Evolutionary conservation across 306 rosid species (phyloP).

Genomic region (Bauhinia variegata): DNA sequence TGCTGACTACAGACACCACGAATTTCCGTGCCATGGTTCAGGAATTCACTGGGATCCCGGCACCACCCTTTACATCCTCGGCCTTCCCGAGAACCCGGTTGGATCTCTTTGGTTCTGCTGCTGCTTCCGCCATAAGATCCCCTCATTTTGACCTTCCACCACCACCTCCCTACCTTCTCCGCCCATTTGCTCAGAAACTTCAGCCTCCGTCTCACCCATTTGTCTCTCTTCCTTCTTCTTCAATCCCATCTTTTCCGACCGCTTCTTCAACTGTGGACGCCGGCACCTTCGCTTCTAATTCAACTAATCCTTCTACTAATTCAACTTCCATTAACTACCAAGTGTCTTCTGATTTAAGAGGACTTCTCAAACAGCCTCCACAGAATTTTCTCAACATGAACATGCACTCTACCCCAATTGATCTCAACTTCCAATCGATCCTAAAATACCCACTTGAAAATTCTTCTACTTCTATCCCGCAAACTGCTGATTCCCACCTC

Average conservation of each 20-base stretch:
- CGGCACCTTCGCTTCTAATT: conserved; percentile 29
- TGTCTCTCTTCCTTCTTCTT: conserved; percentile 13
- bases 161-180: conserved; percentile 59
- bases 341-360: conserved; percentile 31
- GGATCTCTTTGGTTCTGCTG: conserved; percentile 64
- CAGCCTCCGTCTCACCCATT: conserved; percentile 38
- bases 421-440: conserved; percentile 59
- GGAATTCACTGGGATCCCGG: conserved; percentile 96
- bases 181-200: conserved; percentile 77
- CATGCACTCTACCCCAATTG: conserved; percentile 60
- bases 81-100: conserved; percentile 68
- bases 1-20: conserved; percentile 81
- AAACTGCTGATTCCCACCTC: conserved; percentile 30
- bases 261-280: conserved; percentile 43
- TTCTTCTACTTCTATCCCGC: conserved; percentile 27
- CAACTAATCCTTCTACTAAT: conserved; percentile 14
- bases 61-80: conserved; percentile 79
- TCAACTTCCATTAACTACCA: conserved; percentile 38
- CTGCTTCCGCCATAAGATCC: conserved; percentile 40
- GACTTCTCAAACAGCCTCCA: conserved; percentile 24
- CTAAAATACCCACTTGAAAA: conserved; percentile 43
- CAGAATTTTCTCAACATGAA: conserved; percentile 41
- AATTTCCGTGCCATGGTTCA: conserved; percentile 99
- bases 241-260: conserved; percentile 31
- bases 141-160: conserved; percentile 45